phyloP scores from a whole-genome alignment of 768 basidiomycete species.

The Kwoniella shandongensis region DNA sequence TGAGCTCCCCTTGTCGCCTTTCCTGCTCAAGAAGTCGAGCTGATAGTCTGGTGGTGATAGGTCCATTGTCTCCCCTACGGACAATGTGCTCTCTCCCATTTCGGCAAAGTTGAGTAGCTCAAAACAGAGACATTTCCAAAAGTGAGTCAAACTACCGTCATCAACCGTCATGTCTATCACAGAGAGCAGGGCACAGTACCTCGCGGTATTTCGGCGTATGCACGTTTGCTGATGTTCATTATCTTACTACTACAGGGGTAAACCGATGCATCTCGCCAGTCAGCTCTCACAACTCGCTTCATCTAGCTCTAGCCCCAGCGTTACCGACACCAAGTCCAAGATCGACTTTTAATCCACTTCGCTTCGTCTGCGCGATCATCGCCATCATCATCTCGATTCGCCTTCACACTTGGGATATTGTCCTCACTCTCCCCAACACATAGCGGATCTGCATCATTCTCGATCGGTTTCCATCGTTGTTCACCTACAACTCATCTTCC shows the following conservation, averaged over 20 bases:
- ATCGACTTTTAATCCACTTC: conserved; percentile 35
- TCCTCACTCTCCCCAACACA: too few relatives aligned
- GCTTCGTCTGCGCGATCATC: too few relatives aligned
- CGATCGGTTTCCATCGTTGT: too few relatives aligned
- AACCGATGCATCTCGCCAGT: conserved; percentile 34
- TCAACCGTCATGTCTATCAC: neutral
- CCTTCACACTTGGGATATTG: too few relatives aligned
- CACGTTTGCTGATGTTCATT: neutral
- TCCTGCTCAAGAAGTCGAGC: too few relatives aligned
- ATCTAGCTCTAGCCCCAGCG: conserved; percentile 17
- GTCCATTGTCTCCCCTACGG: conserved; percentile 53
- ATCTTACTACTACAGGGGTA: conserved; percentile 21
- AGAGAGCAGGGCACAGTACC: neutral
- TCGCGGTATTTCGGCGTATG: neutral
- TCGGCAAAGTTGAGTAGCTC: conserved; percentile 53
- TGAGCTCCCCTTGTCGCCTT: conserved; percentile 19
- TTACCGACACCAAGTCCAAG: conserved; percentile 29
- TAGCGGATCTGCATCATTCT: too few relatives aligned
- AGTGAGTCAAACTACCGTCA: conserved; percentile 35
- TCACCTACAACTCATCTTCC: too few relatives aligned
- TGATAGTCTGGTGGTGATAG: too few relatives aligned
- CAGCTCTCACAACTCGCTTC: conserved; percentile 43
- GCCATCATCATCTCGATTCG: too few relatives aligned
- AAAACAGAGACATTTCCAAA: conserved; percentile 54
- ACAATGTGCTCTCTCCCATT: conserved; percentile 54